A percentile compares a stretch with the other conserved stretches of the same genome.
These are phyloP conservation scores for Skeletonema grethae DNA, from an alignment of 108 stramenopile species.

Conservation along the genomic window DNA sequence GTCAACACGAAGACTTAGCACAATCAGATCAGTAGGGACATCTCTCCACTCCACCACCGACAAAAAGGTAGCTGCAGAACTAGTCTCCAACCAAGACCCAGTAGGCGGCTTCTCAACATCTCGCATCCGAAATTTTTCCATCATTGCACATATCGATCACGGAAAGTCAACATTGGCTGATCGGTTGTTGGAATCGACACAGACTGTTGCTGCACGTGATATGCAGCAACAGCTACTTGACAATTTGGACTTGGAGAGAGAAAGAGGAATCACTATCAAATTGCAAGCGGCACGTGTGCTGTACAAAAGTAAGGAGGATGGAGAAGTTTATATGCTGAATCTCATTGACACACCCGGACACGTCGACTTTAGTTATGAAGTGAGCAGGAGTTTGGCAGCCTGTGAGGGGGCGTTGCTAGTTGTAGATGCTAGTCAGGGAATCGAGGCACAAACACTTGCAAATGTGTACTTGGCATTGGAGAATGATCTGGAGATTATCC, in stretches of 20 bases:
- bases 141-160: constrained; percentile 99
- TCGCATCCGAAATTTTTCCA: constrained; percentile 96
- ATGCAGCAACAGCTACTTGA: constrained; percentile 95
- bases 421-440: constrained; percentile 98
- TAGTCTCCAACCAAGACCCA: constrained; percentile 19
- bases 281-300: constrained; percentile 96
- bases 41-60: neutral
- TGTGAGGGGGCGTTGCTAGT: constrained; percentile 99
- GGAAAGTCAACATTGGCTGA: constrained; percentile 97
- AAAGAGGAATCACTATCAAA: constrained; percentile 99
- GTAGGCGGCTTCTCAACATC: constrained; percentile 43
- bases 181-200: constrained; percentile 87
- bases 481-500: constrained; percentile 97
- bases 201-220: constrained; percentile 88
- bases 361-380: constrained; percentile 94
- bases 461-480: constrained; percentile 97
- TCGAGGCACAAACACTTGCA: constrained; percentile 98
- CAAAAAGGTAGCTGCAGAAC: constrained; percentile 10
- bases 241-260: constrained; percentile 97
- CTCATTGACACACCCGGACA: constrained; percentile 92
- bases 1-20: neutral
- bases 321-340: constrained; percentile 80
- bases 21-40: neutral
- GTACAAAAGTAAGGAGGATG: constrained; percentile 83
- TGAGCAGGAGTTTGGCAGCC: constrained; percentile 94